Base-by-base conservation (phyloP, 495 filamentous ascomycete species). In the Elasticomyces elasticus region DNA sequence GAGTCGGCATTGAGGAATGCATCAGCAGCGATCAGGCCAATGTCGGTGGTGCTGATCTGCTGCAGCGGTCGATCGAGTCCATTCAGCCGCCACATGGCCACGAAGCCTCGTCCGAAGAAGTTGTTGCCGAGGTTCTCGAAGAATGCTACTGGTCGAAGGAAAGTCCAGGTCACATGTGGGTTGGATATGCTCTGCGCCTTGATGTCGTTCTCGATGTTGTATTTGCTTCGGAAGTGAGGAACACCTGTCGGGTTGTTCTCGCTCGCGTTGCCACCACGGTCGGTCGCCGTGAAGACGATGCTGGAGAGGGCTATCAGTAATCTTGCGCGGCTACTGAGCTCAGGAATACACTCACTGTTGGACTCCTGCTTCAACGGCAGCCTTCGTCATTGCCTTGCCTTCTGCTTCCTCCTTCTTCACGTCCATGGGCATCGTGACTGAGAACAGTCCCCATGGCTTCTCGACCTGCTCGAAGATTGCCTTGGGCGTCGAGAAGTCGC, bases 131-230 rank as follows among this genome's bases (percentile, higher is more conserved):
- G 49, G 47, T 72, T 72, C 54, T 74, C 71, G 64, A 70, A 67
- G 56, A 74, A 74, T 43, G 70, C 65, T 0, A 67, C 66, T 4
- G 72, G 72, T 28, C 69, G 61, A 12, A 74, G 45, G 24, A 72
- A 64, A 2, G 67, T 74, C 37, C 31, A 55, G 11, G 48, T 55
- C 35, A 47, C 28, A 10, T 54, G 26, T 7, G 12, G 27, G 50
- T 11, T 43, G 12, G 30, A 28, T 30, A 27, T 20, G 35, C 50
- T 41, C 42, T 53, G 27, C 20, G 31, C 28, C 11, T 22, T 24
- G 26, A 62, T 45, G 26, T 64, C 50, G 26, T 59, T 42, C 44
- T 58, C 60, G 35, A 60, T 58, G 38, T 52, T 38, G 23, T 42
- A 56, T 42, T 64, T 64, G 41, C 33, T 52, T 13, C 28, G 31